Percentiles rank a stretch among this genome's conserved stretches.
phyloP scores from a whole-genome alignment of 1,284 basidiomycete species.

The Ustilago loliicola region DNA sequence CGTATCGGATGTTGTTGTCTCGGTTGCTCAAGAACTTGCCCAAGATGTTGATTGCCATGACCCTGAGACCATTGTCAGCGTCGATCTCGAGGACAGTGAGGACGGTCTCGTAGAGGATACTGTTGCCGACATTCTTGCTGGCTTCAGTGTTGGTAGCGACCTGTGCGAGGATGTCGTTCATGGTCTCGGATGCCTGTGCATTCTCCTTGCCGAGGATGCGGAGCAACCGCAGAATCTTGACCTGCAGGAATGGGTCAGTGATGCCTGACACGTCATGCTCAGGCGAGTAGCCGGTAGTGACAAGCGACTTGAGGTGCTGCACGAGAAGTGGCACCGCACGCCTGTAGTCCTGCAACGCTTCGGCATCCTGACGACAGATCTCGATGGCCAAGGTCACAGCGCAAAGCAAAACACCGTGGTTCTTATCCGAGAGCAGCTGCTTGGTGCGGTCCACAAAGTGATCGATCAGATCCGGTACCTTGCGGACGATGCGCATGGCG shows the following conservation, averaged over 20 bases:
- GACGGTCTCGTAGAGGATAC: constrained; percentile 97
- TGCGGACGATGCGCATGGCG: constrained; percentile 94
- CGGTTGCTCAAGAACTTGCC: constrained; percentile 98
- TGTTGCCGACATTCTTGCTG: constrained; percentile 97
- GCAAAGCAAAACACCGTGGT: constrained; percentile 94
- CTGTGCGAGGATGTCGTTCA: constrained; percentile 99
- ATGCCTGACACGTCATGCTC: constrained; percentile 99
- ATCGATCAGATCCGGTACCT: constrained; percentile 95
- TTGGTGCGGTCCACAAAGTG: constrained; percentile 92
- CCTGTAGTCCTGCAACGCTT: constrained; percentile 85
- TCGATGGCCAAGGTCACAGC: constrained; percentile 95
- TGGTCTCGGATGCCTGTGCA: constrained; percentile 85
- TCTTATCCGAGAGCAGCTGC: constrained; percentile 91
- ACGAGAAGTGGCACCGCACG: constrained; percentile 93
- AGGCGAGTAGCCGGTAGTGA: constrained; percentile 96
- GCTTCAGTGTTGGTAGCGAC: constrained; percentile 99
- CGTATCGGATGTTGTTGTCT: constrained; percentile 98
- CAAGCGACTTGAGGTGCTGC: constrained; percentile 92
- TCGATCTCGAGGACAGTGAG: constrained; percentile 98
- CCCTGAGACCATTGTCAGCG: constrained; percentile 92
- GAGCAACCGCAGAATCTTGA: constrained; percentile 94
- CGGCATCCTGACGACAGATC: constrained; percentile 86
- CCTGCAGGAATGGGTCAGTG: constrained; percentile 97
- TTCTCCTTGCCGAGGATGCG: constrained; percentile 89
- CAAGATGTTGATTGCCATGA: constrained; percentile 99